phyloP scores from a whole-genome alignment of 2,329 filamentous ascomycete species.

The Madurella mycetomatis region DNA sequence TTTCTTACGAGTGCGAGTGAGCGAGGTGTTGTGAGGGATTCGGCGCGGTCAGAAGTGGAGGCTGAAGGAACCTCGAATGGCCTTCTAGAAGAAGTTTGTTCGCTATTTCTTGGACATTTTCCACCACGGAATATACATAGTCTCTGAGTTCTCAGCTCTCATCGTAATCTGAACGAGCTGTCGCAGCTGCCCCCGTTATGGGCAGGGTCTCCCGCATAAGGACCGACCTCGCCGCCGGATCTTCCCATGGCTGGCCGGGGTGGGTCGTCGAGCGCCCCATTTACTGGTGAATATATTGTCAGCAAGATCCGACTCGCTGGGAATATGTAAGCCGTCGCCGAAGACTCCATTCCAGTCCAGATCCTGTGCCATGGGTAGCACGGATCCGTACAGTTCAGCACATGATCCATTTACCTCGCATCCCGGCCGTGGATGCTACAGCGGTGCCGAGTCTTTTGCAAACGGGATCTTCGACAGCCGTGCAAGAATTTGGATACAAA shows the following conservation, averaged over 20 bases:
- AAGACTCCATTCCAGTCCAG: too few relatives aligned
- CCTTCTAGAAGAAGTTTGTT: too few relatives aligned
- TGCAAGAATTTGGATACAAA: not conserved
- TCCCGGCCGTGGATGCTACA: not conserved
- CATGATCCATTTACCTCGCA: too few relatives aligned
- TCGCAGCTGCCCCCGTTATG: not conserved
- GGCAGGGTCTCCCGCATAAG: not conserved
- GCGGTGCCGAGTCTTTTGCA: not conserved
- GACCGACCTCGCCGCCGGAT: conserved; percentile 4
- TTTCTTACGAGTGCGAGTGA: not conserved
- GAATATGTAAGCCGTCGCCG: not conserved
- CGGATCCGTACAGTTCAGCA: not conserved
- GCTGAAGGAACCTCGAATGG: not conserved
- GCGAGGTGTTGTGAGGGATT: not conserved
- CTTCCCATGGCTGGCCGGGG: not conserved
- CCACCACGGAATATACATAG: too few relatives aligned
- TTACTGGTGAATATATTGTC: not conserved
- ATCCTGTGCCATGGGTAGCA: conserved; percentile 2
- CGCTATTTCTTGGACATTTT: too few relatives aligned
- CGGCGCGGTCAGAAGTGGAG: not conserved
- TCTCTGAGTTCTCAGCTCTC: too few relatives aligned
- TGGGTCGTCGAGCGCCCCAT: too few relatives aligned
- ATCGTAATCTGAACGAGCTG: not conserved
- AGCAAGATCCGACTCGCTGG: conserved; percentile 1
- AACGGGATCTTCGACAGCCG: not conserved